Base-by-base conservation (phyloP, 495 filamentous ascomycete species). In the Trichocladium antarcticum region DNA sequence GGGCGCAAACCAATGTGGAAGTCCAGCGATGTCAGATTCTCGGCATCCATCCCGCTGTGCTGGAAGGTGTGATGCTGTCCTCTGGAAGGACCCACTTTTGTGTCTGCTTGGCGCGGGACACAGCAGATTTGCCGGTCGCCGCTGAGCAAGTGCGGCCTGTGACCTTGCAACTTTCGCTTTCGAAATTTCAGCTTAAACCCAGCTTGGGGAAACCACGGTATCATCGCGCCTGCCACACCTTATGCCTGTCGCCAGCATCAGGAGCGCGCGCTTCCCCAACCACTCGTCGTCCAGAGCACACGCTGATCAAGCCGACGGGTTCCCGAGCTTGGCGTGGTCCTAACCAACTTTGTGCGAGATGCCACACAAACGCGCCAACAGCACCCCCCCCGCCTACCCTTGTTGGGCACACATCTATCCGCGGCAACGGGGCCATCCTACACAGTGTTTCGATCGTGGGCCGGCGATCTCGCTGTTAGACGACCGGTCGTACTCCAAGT, bases 81-180 rank as follows among this genome's bases (percentile, higher is more conserved):
- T 41, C 10, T 35, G 8, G 4, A 12, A 16, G 31, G 2, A 32
- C 48, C 48, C 31, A 39, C 38, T 50, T 50, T 44, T 15, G 32
- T 31, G 24, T 31, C 38, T 17, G 24, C 48, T 50, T 50, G 48
- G 48, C 48, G 48, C 48, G 34, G 48, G 28, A 27, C 6, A 3
- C 12, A 20, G 21, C 34, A 22, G 21, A 32, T 32, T 14, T 11
- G 5, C 31, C 31, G 5, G 31, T 32, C 31, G 31, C 31, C 31
- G 31, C 11, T 14, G 12, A 32, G 10, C 7, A 6, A 27, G n/a
- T n/a, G n/a, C n/a, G n/a, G n/a, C n/a, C n/a, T n/a, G n/a, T n/a
- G n/a, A n/a, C n/a, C n/a, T n/a, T n/a, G n/a, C n/a, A n/a, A n/a
- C n/a, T n/a, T n/a, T n/a, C n/a, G n/a, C n/a, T n/a, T n/a, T n/a